Evolutionary conservation across 2,329 filamentous ascomycete species (phyloP).

Genomic region (Sphaerulina musiva): DNA sequence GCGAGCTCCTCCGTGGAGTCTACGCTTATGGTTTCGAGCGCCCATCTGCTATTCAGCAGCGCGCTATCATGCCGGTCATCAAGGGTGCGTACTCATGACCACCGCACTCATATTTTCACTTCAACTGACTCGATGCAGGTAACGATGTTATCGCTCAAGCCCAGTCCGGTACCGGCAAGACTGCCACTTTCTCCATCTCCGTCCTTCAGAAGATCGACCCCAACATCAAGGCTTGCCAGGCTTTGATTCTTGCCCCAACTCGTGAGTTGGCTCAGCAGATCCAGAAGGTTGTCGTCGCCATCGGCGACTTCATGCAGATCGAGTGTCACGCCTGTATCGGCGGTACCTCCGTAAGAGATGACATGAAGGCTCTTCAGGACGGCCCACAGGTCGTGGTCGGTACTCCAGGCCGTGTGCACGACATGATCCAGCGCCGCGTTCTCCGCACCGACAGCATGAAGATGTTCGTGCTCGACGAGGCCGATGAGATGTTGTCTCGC

Average conservation of each 20-base stretch:
- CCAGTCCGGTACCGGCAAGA: constrained; percentile 99
- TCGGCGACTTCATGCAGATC: constrained; percentile 99
- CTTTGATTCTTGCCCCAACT: constrained; percentile 93
- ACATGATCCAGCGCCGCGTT: constrained; percentile 98
- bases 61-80: constrained; percentile 99
- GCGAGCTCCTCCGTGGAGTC: constrained; percentile 95
- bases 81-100: constrained; percentile 62
- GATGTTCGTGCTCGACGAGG: constrained; percentile 99
- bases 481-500: constrained; percentile 98
- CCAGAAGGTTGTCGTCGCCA: constrained; percentile 97
- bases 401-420: constrained; percentile 95
- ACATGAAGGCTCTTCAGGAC: constrained; percentile 95
- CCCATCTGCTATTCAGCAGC: constrained; percentile 98
- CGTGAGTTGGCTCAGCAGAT: constrained; percentile 99
- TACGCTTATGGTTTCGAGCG: constrained; percentile 99
- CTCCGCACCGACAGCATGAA: constrained; percentile 97
- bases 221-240: constrained; percentile 92
- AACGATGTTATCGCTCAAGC: constrained; percentile 99
- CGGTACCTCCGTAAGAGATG: constrained; percentile 94
- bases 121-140: constrained; percentile 46
- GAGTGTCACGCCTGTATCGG: constrained; percentile 99
- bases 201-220: constrained; percentile 98
- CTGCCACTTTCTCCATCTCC: constrained; percentile 98
- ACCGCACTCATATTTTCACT: not conserved
- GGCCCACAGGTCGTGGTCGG: constrained; percentile 96